phyloP scores from a whole-genome alignment of 768 basidiomycete genomes.

The Lyophyllum decastes region DNA sequence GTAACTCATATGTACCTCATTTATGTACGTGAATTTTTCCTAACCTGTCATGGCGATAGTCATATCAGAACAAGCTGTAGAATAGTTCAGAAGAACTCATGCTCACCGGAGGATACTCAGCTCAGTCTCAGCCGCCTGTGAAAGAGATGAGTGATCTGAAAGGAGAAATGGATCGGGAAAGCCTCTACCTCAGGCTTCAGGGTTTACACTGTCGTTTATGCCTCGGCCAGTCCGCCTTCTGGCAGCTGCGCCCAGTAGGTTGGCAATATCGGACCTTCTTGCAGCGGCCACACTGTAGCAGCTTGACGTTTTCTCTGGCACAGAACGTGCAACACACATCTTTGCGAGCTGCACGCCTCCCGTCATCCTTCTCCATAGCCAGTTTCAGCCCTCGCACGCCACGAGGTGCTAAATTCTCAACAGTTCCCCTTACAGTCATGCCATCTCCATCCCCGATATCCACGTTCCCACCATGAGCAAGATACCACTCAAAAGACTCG shows the following conservation, averaged over 20 bases:
- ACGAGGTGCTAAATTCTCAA: constrained; percentile 2
- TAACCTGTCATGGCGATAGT: neutral
- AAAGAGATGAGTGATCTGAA: neutral
- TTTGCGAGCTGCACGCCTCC: constrained; percentile 25
- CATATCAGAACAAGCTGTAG: neutral
- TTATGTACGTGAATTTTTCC: neutral
- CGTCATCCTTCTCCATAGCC: constrained; percentile 31
- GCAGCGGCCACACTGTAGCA: constrained; percentile 35
- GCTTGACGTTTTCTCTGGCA: constrained; percentile 27
- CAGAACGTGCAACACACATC: constrained; percentile 34
- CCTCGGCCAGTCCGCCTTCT: constrained; percentile 39
- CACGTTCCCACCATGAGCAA: constrained; percentile 43
- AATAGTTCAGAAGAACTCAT: neutral
- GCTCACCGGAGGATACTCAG: neutral
- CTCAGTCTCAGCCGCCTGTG: neutral
- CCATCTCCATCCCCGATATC: constrained; percentile 42
- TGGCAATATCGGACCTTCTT: constrained; percentile 36
- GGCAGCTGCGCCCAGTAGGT: constrained; percentile 30
- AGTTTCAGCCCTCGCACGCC: constrained; percentile 13
- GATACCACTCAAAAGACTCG: constrained; percentile 36
- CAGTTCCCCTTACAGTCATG: constrained; percentile 25
- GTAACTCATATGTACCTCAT: neutral
- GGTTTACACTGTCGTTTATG: constrained; percentile 38
- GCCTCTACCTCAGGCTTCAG: neutral
- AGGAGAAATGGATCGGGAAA: neutral